Evolutionary conservation across 2,329 filamentous ascomycete species (phyloP), one percentile per base, ranked within the genome.

Genomic region (Graphilbum sp.): DNA sequence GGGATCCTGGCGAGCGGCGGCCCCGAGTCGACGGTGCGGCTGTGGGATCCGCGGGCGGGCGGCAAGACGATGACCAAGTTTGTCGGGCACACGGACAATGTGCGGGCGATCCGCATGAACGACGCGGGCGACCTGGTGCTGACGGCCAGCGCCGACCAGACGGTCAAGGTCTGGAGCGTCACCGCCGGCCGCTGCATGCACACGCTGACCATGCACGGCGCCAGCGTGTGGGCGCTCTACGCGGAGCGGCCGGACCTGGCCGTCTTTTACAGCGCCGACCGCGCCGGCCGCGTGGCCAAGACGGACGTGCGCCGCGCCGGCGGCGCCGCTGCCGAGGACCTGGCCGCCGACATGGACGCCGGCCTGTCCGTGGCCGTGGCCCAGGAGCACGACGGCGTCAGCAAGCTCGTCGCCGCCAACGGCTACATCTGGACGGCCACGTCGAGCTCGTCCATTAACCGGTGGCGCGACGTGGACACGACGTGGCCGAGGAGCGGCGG

Each of bases 171-270:
- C 41, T 98, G 90, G 90, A 95, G 87, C 47, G 78, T 96, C 48
- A 90, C 83, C 11, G 88, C 86, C 18, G 90, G 90, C 39, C 72
- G 90, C 48, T 98, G 90, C 66, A 88, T 96, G 79, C 85, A 95
- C 58, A 98, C 90, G 1, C 71, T 98, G 49, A 95, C 87, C 39
- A 98, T 98, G 90, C 90, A 98, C 60, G 93, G 93, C 53, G 86
- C 94, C 53, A 95, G 87, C 54, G 84, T 98, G 18, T 98, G 90
- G 90, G 92, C 85, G 2, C 66, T 98, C 18, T 93, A 81, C 57
- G 95, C 90, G 0, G 78, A 88, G 38, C 75, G 93, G 49, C 86
- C 87, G 1, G 71, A 80, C 41, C 69, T 98, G 4, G 79, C 79
- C 10, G 72, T 94, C 23, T 96, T 98, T 57, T 96, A 96, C 61